Conservation (phyloP, 164 flowering plant species). For the Tetrastigma voinierianum region DNA sequence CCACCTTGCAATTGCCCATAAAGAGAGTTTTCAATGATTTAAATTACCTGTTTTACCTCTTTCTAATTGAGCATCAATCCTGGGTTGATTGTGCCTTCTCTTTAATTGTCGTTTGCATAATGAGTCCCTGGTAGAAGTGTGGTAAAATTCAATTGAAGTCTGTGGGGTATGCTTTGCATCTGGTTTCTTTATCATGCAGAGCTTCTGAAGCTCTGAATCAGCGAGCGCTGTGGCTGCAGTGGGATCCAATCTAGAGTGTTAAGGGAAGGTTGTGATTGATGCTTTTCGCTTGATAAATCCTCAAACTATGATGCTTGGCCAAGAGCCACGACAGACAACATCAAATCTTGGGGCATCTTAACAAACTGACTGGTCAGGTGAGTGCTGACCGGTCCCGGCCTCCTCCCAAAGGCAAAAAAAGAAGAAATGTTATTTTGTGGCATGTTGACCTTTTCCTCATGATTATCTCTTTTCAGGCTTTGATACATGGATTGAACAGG, state of each 20-base stretch:
- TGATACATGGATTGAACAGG: conserved; percentile 92
- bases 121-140: neutral
- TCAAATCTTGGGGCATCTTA: conserved; percentile 91
- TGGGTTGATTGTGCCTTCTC: too few species aligned
- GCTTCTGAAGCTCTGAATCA: conserved; percentile 93
- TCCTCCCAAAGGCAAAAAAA: too few species aligned
- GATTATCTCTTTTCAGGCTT: conserved; percentile 47
- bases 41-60: too few species aligned
- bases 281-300: conserved; percentile 94
- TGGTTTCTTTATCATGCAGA: conserved; percentile 45
- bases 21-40: too few species aligned
- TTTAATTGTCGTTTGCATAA: too few species aligned
- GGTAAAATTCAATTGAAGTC: neutral
- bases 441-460: neutral
- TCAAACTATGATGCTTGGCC: conserved; percentile 93
- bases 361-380: conserved; percentile 78
- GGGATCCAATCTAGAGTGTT: conserved; percentile 94
- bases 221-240: conserved; percentile 88
- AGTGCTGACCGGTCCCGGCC: conserved; percentile 13
- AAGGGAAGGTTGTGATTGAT: conserved; percentile 97
- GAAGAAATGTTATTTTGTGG: neutral
- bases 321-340: conserved; percentile 95
- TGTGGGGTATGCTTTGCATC: conserved; percentile 9
- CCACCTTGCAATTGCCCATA: too few species aligned
- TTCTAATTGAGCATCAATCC: too few species aligned